These are phyloP conservation scores for Tagetes patula DNA, from an alignment of 129 eudicot genomes.

Conservation along the genomic window DNA sequence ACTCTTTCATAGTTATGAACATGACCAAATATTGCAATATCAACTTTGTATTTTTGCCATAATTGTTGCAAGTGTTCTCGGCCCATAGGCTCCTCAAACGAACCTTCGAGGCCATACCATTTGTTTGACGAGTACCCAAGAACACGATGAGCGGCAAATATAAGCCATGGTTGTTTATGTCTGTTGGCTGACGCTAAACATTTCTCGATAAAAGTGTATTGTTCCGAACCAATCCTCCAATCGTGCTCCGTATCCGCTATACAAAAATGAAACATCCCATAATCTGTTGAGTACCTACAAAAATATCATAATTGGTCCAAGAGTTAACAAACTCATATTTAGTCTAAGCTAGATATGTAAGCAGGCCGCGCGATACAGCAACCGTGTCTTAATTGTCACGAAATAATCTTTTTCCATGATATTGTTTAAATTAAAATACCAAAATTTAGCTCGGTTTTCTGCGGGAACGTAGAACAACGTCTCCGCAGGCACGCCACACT, in stretches of 20 bases:
- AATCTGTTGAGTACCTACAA: conserved; percentile 75
- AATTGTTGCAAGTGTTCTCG: conserved; percentile 74
- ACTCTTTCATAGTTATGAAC: conserved; percentile 80
- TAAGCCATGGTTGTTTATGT: conserved; percentile 84
- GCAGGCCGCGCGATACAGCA: too few relatives aligned
- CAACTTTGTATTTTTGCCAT: conserved; percentile 89
- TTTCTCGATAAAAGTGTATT: conserved; percentile 63
- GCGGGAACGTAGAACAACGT: conserved; percentile 86
- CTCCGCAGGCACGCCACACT: conserved; percentile 90
- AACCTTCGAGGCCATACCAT: conserved; percentile 61
- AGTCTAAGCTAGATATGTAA: not conserved
- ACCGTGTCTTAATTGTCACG: too few relatives aligned
- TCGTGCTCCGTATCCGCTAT: conserved; percentile 90
- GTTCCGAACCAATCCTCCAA: conserved; percentile 90
- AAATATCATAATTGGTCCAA: too few relatives aligned
- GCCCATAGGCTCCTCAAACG: conserved; percentile 94
- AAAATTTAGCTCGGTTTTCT: conserved; percentile 77
- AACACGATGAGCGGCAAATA: conserved; percentile 75
- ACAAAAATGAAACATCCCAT: conserved; percentile 91
- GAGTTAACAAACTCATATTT: too few relatives aligned
- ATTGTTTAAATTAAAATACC: conserved; percentile 37
- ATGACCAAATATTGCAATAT: conserved; percentile 77
- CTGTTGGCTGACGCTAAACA: conserved; percentile 76
- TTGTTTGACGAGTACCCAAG: conserved; percentile 75
- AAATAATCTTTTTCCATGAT: too few relatives aligned